Base-by-base conservation (phyloP, 352 stramenopile genomes). In the Globisporangium iwayamae region DNA sequence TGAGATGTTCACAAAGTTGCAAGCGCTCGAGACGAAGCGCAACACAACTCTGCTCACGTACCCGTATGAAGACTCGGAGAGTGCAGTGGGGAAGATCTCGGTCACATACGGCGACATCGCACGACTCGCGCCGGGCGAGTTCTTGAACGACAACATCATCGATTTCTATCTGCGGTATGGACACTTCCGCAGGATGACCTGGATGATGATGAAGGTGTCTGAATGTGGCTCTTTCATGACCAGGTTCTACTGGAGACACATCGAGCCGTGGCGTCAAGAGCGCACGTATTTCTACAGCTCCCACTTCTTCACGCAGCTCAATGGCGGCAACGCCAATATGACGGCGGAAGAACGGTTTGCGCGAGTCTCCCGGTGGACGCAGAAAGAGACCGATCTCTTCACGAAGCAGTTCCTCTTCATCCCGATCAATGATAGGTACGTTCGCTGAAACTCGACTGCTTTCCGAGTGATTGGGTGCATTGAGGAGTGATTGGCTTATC, bases 261-360 rank as follows among this genome's bases (percentile, higher is more conserved):
- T 91, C 47, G 70, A 83, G 34, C 16, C 65, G 16, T 85, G 74
- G 74, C 82, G 91, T 45, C 72, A 83, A 56, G 60, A 88, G 25
- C 62, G 79, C 48, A 80, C 93, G 30, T 94, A 98, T 64, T 94
- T 98, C 63, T 99, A 98, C 69, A 97, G 90, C 22, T 97, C 93
- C 13, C 93, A 98, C 71, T 99, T 99, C 60, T 98, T 96, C 75
- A 96, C 94, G 28, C 96, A 93, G 30, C 67, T 99, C 10, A 78
- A 84, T 60, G 78, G 91, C 1, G 76, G 65, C 16, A 63, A 62
- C 47, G 48, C 62, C 32, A 65, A n/a, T 2, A 22, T 68, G 16
- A 67, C 72, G 22, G 63, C 75, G 1, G 73, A 85, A 46, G 78
- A 89, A 54, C 76, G 80, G 20, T 82, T 88, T 50, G 66, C 70